Evolutionary conservation across 805 yeast genomes (phyloP).

Genomic region (Tetrapisispora arboricola): DNA sequence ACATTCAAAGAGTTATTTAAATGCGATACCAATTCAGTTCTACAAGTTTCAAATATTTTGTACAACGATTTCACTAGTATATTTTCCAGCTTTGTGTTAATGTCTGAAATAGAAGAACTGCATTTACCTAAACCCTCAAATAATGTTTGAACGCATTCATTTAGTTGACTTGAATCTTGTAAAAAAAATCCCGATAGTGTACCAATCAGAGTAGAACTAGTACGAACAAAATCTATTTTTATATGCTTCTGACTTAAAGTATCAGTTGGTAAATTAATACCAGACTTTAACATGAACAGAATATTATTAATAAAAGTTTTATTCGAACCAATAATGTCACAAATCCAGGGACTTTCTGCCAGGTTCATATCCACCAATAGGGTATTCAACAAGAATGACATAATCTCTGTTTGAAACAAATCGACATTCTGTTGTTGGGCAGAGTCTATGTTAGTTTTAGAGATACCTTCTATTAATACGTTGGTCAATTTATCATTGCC

Average conservation of each 20-base stretch:
- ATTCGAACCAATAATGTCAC: conserved; percentile 18
- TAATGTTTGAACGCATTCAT: conserved; percentile 17
- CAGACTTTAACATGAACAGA: conserved; percentile 19
- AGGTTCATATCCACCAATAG: conserved; percentile 21
- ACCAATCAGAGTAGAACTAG: conserved; percentile 22
- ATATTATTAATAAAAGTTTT: conserved; percentile 15
- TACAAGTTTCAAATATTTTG: conserved; percentile 23
- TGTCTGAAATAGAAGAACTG: conserved; percentile 7
- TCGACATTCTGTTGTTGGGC: conserved; percentile 6
- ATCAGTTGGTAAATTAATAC: conserved; percentile 12
- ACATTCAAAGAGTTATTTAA: conserved; percentile 19
- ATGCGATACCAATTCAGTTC: conserved; percentile 18
- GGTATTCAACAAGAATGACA: conserved; percentile 21
- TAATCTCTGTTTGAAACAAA: conserved; percentile 26
- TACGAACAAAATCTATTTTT: conserved; percentile 22
- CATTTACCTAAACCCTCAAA: conserved; percentile 24
- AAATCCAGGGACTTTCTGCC: conserved; percentile 23
- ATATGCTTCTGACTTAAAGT: conserved; percentile 8
- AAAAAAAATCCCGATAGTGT: conserved; percentile 23
- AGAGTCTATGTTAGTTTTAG: conserved; percentile 4
- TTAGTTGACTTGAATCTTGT: conserved; percentile 14
- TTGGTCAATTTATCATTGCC: conserved; percentile 34
- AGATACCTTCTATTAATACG: conserved; percentile 19
- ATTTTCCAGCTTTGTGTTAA: conserved; percentile 22
- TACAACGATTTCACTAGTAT: conserved; percentile 22